A percentile compares a stretch with the other conserved stretches of the same genome.
Evolutionary conservation across 495 filamentous ascomycete species (phyloP).

Genomic region (Aspergillus asperescens): DNA sequence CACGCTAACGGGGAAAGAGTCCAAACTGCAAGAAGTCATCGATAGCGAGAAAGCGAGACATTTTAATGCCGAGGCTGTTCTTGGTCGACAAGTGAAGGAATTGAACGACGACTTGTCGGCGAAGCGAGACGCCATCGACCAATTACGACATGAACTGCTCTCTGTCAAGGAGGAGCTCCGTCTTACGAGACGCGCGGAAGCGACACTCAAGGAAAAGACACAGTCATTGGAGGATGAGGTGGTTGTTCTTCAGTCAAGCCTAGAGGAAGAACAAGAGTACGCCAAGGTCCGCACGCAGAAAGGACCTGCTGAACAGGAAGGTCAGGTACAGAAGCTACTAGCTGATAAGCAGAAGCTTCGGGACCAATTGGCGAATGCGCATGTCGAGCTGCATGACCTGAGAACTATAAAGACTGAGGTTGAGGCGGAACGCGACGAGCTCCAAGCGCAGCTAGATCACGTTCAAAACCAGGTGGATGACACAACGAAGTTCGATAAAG

Average conservation of each 20-base stretch:
- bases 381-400: slow-evolving; percentile 56
- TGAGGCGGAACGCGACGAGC: slow-evolving; percentile 60
- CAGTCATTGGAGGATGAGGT: slow-evolving; percentile 77
- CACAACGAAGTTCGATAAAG: slow-evolving; percentile 54
- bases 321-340: slow-evolving; percentile 44
- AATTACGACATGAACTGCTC: slow-evolving; percentile 54
- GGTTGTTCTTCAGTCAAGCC: slow-evolving; percentile 63
- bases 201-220: slow-evolving; percentile 58
- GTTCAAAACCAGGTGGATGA: slow-evolving; percentile 47
- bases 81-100: slow-evolving; percentile 54
- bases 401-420: slow-evolving; percentile 47
- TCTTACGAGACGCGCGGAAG: slow-evolving; percentile 58
- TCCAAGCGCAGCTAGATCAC: slow-evolving; percentile 52
- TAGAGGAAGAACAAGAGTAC: slow-evolving; percentile 69
- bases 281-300: slow-evolving; percentile 51
- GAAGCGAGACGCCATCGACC: slow-evolving; percentile 50
- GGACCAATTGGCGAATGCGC: slow-evolving; percentile 56
- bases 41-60: slow-evolving; percentile 56
- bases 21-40: slow-evolving; percentile 57
- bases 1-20: slow-evolving; percentile 59
- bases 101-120: slow-evolving; percentile 51
- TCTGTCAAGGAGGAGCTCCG: slow-evolving; percentile 62
- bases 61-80: slow-evolving; percentile 48
- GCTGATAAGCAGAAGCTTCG: slow-evolving; percentile 58
- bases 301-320: slow-evolving; percentile 42